Percentiles rank a stretch among this genome's conserved stretches.
Conservation (phyloP, 495 filamentous ascomycete species). For the Neurospora discreta region DNA sequence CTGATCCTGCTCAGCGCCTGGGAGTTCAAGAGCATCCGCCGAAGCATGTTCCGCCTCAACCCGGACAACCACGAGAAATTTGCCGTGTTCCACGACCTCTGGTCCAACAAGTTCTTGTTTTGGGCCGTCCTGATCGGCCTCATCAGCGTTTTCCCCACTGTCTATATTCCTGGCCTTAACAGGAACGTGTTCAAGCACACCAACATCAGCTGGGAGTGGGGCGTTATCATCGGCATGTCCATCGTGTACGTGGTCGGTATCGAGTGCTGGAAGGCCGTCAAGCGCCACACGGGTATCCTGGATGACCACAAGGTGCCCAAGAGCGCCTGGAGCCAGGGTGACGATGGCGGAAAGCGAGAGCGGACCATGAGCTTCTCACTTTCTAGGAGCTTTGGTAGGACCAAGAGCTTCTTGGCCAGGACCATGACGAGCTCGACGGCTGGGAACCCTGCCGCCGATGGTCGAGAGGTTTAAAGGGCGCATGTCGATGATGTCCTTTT, state of each 20-base stretch:
- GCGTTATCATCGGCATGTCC: constrained; percentile 45
- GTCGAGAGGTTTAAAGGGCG: neutral
- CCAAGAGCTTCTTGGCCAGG: constrained; percentile 6
- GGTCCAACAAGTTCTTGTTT: constrained; percentile 64
- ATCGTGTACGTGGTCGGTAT: constrained; percentile 49
- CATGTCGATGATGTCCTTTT: neutral
- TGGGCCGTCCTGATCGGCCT: constrained; percentile 58
- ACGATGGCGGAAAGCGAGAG: constrained; percentile 22
- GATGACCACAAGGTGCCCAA: constrained; percentile 30
- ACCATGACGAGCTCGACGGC: constrained; percentile 4
- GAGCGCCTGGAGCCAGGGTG: constrained; percentile 33
- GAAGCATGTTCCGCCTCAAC: constrained; percentile 58
- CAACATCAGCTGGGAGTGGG: constrained; percentile 69
- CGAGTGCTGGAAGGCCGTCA: constrained; percentile 57
- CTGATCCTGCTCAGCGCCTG: constrained; percentile 61
- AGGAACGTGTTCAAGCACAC: constrained; percentile 61
- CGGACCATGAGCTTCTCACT: constrained; percentile 29
- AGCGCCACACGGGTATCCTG: constrained; percentile 39
- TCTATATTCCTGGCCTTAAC: constrained; percentile 65
- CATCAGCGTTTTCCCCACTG: constrained; percentile 56
- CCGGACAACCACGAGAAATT: constrained; percentile 37
- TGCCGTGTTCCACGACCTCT: constrained; percentile 53
- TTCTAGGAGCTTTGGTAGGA: constrained; percentile 31
- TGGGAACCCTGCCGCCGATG: constrained; percentile 1
- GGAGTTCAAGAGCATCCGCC: constrained; percentile 64